Evolutionary conservation across 2,329 filamentous ascomycete genomes (phyloP), one percentile per base, ranked within the genome.

Genomic region (Pyrenophora graminea): DNA sequence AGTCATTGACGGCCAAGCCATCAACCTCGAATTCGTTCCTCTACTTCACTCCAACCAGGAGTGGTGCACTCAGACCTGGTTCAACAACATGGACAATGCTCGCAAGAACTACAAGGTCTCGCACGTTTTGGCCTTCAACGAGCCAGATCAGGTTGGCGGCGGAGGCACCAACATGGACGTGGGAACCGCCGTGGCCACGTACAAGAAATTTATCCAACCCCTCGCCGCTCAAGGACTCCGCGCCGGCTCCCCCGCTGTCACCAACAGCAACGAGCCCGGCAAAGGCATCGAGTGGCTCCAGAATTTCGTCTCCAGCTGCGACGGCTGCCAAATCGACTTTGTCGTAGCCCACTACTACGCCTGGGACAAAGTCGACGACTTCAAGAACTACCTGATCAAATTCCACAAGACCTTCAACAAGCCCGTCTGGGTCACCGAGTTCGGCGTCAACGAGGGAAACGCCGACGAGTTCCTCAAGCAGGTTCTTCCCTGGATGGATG

Each of bases 11-110:
- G 69, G 78, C 37, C 67, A 74, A 40, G 74, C 75, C 27, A 71
- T 76, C 45, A 52, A 68, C 21, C 64, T 85, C 58, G 79, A 82
- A 70, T 91, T 79, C 73, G 80, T 88, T 33, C 88, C 89, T 53
- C 87, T 70, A 36, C 62, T 72, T 7, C 71, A 72, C 63, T 61
- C 59, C 41, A 62, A 64, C 53, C 48, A 61, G 21, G 53, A 58
- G n/a, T 64, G 62, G 54, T 64, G 65, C 55, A 66, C 63, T 9
- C 39, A 44, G n/a, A 61, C 54, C 17, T 73, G 68, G 67, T 21
- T 48, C 17, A 55, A 33, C 39, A 70, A 71, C 39, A 59, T 68
- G 13, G 59, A 67, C 45, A 61, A 54, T 6, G 66, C 67, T 2
- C 55, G 62, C 36, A 59, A 62, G 36, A 62, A 65, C 15, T 66